Base-by-base conservation (phyloP, 257 asterid species). In the Rubia yunnanensis region DNA sequence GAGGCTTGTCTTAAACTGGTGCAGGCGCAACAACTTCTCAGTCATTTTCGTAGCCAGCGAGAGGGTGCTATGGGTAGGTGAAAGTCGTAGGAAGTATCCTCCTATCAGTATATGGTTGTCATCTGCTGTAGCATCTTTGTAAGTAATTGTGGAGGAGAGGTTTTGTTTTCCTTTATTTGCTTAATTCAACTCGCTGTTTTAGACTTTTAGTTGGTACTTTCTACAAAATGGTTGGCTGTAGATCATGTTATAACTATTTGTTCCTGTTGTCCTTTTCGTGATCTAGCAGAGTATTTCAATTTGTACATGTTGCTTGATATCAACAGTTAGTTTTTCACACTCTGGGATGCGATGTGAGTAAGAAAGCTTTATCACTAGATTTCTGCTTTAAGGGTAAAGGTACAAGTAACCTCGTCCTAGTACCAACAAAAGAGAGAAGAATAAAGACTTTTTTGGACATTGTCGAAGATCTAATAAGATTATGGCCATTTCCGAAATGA, bases 21-120 rank as follows among this genome's bases (percentile, higher is more conserved):
- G 63, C 86, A 94, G 98, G 96, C 98, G 34, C 99, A 90, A 67
- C 99, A 94, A 64, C 95, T 94, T 67, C 95, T 94, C 30, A 83
- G 95, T 73, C 98, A 88, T 80, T 94, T 94, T 75, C 97, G 99
- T 28, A 88, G 76, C 72, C 95, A 90, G 78, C 86, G 98, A 0
- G 97, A 88, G 78, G 75, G 80, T 56, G 63, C 74, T 35, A 55
- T 41, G 36, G 80, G 80, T 39, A 85, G 91, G 78, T 88, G 95
- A 64, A 85, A 86, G 74, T 70, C 89, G 0, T 89, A 61, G 69
- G 32, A 67, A 57, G 26, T 49, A 7, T 38, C 44, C 8, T 49
- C 8, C 14, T 24, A 48, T 22, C 10, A 6, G 34, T 63, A 66
- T 57, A 23, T 59, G 41, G 56, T 64, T 34, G 69, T 57, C 63